phyloP scores from a whole-genome alignment of 2,329 filamentous ascomycete genomes.

The Aspergillus japonicus region DNA sequence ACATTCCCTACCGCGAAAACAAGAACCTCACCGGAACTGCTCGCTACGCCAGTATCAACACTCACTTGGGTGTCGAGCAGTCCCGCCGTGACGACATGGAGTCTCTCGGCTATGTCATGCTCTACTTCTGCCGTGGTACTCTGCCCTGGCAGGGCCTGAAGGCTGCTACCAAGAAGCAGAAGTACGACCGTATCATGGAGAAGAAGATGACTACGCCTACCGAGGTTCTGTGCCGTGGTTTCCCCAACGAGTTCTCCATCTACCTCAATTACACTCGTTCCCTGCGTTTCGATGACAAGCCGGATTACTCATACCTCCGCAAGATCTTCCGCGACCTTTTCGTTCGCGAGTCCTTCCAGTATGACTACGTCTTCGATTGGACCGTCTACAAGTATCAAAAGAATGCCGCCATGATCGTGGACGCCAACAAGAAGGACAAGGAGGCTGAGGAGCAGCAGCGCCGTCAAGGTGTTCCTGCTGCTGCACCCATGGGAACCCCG shows the following conservation, averaged over 20 bases:
- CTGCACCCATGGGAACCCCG: constrained; percentile 52
- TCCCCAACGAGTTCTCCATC: constrained; percentile 99
- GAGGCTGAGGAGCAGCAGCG: constrained; percentile 74
- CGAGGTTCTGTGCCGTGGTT: constrained; percentile 96
- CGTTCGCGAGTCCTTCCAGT: constrained; percentile 98
- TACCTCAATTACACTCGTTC: constrained; percentile 99
- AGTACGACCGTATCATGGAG: constrained; percentile 99
- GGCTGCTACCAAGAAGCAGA: constrained; percentile 99
- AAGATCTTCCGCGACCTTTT: constrained; percentile 99
- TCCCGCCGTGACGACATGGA: constrained; percentile 99
- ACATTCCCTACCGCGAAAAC: constrained; percentile 99
- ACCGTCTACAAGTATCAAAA: constrained; percentile 99
- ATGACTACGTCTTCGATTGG: constrained; percentile 99
- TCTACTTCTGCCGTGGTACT: constrained; percentile 99
- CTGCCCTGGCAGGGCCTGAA: constrained; percentile 98
- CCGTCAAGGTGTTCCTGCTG: constrained; percentile 65
- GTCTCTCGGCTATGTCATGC: constrained; percentile 97
- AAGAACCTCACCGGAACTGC: constrained; percentile 99
- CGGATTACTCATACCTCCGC: constrained; percentile 98
- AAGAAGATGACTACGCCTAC: constrained; percentile 99
- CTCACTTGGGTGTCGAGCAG: constrained; percentile 96
- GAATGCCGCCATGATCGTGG: constrained; percentile 92
- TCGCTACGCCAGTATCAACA: constrained; percentile 98
- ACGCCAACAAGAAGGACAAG: constrained; percentile 71
- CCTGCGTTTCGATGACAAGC: constrained; percentile 98